A percentile compares a stretch with the other conserved stretches of the same genome.
phyloP scores from a whole-genome alignment of 441 rosid species.

The Breynia disticha region DNA sequence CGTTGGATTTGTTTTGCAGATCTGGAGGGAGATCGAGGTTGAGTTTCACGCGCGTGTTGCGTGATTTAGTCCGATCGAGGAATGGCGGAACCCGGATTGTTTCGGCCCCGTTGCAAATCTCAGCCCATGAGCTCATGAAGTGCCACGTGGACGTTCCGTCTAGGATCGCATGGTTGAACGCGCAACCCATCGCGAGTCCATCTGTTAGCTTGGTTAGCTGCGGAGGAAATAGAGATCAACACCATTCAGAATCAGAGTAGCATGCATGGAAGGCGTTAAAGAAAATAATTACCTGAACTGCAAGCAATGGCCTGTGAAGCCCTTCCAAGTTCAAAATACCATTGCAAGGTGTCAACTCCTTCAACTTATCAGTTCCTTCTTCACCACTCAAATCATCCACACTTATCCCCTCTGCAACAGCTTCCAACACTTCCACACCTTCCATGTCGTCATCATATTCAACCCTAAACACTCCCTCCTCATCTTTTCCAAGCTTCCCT shows the following conservation, averaged over 20 bases:
- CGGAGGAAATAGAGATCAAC: not conserved
- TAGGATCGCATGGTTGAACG: conserved; percentile 81
- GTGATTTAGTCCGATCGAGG: conserved; percentile 65
- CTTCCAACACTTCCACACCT: conserved; percentile 66
- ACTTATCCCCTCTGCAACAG: conserved; percentile 41
- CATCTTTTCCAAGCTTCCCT: conserved; percentile 72
- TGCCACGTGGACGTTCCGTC: conserved; percentile 95
- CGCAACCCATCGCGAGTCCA: conserved; percentile 81
- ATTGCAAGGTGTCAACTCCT: conserved; percentile 60
- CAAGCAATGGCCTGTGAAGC: conserved; percentile 48
- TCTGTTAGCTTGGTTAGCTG: conserved; percentile 78
- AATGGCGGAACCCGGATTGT: conserved; percentile 33
- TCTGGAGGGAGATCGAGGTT: conserved; percentile 38
- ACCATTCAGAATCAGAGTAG: not conserved
- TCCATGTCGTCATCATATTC: conserved; percentile 60
- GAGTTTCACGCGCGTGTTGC: conserved; percentile 71
- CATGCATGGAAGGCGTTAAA: no score
- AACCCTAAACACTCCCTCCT: conserved; percentile 63
- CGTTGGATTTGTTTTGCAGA: conserved; percentile 24
- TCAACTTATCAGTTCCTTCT: conserved; percentile 44
- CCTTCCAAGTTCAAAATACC: conserved; percentile 73
- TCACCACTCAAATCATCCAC: conserved; percentile 59
- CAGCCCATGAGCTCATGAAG: conserved; percentile 88
- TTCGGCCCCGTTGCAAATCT: conserved; percentile 40
- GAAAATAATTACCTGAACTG: conserved; percentile 44